Evolutionary conservation across 225 moss, liverwort and hornwort genomes (phyloP), one percentile per base, ranked within the genome.

Genomic region (Takakia lepidozioides): DNA sequence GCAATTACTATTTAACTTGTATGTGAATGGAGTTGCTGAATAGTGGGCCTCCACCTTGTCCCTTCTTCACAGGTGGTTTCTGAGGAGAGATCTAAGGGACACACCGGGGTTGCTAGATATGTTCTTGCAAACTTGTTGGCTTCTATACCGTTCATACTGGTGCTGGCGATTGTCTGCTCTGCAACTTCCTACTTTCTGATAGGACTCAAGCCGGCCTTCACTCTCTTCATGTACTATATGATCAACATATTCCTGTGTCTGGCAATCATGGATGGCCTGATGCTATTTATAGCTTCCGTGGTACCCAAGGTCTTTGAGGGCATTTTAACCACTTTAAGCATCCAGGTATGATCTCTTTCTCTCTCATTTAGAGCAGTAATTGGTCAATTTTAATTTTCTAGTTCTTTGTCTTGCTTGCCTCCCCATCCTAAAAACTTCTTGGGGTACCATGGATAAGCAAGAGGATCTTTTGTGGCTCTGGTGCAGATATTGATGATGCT

Each of bases 171-270:
- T 19, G 44, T 71, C 16, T 77, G 67, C 52, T 55, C 72, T 10
- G 40, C 67, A 44, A 67, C 56, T 11, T 71, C 66, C 11, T 77
- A 77, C 42, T 77, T 77, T 43, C 51, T 77, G 43, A 46, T 77
- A 60, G 77, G 72, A 20, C 68, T 77, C 19, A 67, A 71, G 32
- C 46, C 59, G 17, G 51, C 29, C 39, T 72, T 77, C 43, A 40
- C 62, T 55, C 67, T 59, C 27, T 77, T 77, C 28, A 52, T 65
- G 4, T 77, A 77, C 68, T 77, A 49, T 39, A 63, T 72, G 13
- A 62, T 77, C 47, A 71, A 64, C 42, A 40, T 77, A 21, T 71
- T 72, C 56, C 51, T 77, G 23, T 72, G 71, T 35, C 67, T 77
- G 20, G 50, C 66, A 27, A 60, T 63, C 19, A 38, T 64, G 15